Base-by-base conservation (phyloP, 768 basidiomycete genomes). In the Strobilomyces confusus region DNA sequence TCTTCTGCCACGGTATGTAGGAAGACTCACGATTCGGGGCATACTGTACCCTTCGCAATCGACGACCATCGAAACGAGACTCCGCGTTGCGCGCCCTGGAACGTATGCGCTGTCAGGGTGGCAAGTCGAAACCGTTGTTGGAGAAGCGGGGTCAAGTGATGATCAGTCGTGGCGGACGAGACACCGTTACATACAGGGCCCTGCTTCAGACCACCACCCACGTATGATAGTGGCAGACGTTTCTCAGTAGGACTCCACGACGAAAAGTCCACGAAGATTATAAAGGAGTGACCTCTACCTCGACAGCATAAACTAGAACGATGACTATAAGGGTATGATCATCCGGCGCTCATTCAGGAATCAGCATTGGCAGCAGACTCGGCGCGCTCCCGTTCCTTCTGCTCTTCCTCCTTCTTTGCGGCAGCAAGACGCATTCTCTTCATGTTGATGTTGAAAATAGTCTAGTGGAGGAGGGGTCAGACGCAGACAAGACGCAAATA, bases 391-490 rank as follows among this genome's bases (percentile, higher is more conserved):
- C 65, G 70, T 59, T 73, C 58, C 54, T 75, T 72, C 38, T 73
- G 71, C 38, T 69, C 67, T 36, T 56, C 48, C 63, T 81, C 78
- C 62, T 81, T 83, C 61, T 74, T 80, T 47, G 74, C 71, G 7
- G 77, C 78, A 32, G 80, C 80, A 37, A 84, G 69, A 19, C 76
- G 78, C 52, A 82, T 58, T 62, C 78, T 79, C 73, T 92, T 91
- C 52, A 84, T 74, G 56, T 82, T 82, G 56, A 82, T 78, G 66
- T 89, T 92, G 74, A 89, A 84, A 66, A 82, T 78, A 4, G 86
- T 88, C 86, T 87, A 56, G 44, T 23, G 49, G 17, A 42, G 22
- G 26, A 26, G 38, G 9, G 38, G 34, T 55, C 44, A 51, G 53
- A 51, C 25, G 1, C n/a, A 9, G 19, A 45, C 11, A 9, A 19